A percentile compares a stretch with the other conserved stretches of the same genome.
Evolutionary conservation across 2,329 filamentous ascomycete genomes (phyloP).

Genomic region (Leptodontidium sp.): DNA sequence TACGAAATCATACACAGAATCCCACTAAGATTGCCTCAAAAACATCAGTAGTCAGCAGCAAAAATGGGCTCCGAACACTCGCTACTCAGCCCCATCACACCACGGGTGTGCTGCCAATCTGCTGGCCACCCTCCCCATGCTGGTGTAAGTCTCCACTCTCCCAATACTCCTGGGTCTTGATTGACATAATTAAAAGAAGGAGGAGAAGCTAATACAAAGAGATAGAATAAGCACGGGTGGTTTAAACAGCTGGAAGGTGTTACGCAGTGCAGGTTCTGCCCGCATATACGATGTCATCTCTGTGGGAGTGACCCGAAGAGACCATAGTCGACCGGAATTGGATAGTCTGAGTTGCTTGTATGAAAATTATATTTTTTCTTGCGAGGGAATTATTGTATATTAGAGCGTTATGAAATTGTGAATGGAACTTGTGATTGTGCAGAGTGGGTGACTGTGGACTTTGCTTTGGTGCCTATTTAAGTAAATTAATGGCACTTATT

Average conservation of each 20-base stretch:
- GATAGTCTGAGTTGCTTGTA: not conserved
- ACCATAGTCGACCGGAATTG: not conserved
- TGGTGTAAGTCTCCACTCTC: not conserved
- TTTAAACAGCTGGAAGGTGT: not conserved
- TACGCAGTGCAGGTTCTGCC: not conserved
- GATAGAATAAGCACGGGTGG: not conserved
- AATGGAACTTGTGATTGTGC: not conserved
- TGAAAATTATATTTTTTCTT: too few relatives aligned
- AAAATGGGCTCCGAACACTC: not conserved
- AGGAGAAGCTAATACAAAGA: not conserved
- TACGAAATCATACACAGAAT: not conserved
- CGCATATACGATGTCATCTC: not conserved
- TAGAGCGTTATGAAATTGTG: not conserved
- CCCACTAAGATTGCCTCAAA: too few relatives aligned
- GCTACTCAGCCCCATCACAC: not conserved
- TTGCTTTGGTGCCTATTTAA: not conserved
- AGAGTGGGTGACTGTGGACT: not conserved
- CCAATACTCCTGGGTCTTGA: too few relatives aligned
- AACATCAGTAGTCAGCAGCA: not conserved
- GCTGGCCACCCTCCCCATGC: not conserved
- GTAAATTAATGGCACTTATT: not conserved
- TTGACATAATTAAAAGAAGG: too few relatives aligned
- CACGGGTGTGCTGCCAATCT: not conserved
- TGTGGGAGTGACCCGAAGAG: conserved; percentile 2
- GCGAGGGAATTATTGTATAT: too few relatives aligned